Evolutionary conservation across 768 basidiomycete species (phyloP), one percentile per base, ranked within the genome.

Genomic region (Lactarius sanguifluus): DNA sequence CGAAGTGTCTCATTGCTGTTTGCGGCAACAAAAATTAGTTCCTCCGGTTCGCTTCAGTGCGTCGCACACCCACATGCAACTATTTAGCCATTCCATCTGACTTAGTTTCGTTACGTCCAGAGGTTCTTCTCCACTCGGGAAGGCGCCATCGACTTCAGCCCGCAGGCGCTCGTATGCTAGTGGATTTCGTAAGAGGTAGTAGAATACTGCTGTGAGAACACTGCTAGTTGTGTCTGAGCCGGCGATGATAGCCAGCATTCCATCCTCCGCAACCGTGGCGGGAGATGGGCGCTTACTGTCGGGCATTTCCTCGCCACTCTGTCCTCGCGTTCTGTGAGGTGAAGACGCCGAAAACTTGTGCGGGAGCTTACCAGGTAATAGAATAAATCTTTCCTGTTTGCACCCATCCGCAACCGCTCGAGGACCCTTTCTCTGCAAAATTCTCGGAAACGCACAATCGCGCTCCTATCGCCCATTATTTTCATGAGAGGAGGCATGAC

Each of bases 51-150:
- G 23, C 12, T 23, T 25, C 10, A 13, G 5, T 23, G 23, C 23
- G 5, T 23, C 47, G 23, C 12, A 50, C 10, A 61, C 61, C 16
- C n/a, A 62, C 61, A 55, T 55, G 61, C 61, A 62, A 10, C 25
- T 50, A 16, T 62, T 62, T 10, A 62, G 34, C 61, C 61, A 62
- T 28, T 52, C 47, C 61, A 62, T 54, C 15, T 50, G 25, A 50
- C 61, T 9, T 7, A 64, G 18, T 55, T 58, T 64, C 12, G 23
- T 32, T 2, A 28, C 40, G 23, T 64, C 56, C 30, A 64, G 36
- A 16, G 63, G 63, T 34, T 64, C 63, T 40, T 64, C 63, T 34
- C 25, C 45, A 16, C 41, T 5, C 3, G 59, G 59, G 28, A 61
- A 47, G 7, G 28, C 45, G 20, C 28, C 25, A 12, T 61, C 59